Evolutionary conservation across 331 rosid genomes (phyloP).

Genomic region (Ulmus americana): DNA sequence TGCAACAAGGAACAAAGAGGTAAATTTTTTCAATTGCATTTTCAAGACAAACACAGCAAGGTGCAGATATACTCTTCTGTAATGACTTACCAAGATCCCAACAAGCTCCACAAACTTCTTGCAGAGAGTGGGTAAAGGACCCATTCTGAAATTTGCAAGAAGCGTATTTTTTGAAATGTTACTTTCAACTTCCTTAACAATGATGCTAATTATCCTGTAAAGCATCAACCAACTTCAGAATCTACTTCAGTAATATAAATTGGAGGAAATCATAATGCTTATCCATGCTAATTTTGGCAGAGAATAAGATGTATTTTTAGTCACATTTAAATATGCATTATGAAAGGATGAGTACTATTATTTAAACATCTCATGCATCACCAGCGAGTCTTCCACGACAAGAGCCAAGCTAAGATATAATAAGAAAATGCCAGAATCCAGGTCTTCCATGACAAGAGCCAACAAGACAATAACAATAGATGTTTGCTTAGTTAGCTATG

Average conservation of each 20-base stretch:
- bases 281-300: background rate
- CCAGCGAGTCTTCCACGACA: background rate
- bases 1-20: slow-evolving; percentile 33
- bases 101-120: slow-evolving; percentile 85
- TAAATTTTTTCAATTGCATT: slow-evolving; percentile 19
- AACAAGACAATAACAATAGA: background rate
- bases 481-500: background rate
- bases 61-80: slow-evolving; percentile 23
- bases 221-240: slow-evolving; percentile 36
- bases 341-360: background rate
- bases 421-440: background rate
- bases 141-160: slow-evolving; percentile 75
- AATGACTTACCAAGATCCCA: slow-evolving; percentile 67
- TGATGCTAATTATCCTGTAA: slow-evolving; percentile 77
- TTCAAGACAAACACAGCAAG: slow-evolving; percentile 19
- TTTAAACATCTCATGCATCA: background rate
- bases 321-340: background rate
- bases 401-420: background rate
- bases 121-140: slow-evolving; percentile 67
- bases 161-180: slow-evolving; percentile 72
- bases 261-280: slow-evolving; percentile 4
- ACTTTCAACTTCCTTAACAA: slow-evolving; percentile 80
- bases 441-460: background rate
- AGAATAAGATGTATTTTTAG: slow-evolving; percentile 1
- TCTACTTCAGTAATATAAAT: background rate